These are phyloP conservation scores for Sapria himalayana DNA, from an alignment of 345 rosid species.

Conservation along the genomic window DNA sequence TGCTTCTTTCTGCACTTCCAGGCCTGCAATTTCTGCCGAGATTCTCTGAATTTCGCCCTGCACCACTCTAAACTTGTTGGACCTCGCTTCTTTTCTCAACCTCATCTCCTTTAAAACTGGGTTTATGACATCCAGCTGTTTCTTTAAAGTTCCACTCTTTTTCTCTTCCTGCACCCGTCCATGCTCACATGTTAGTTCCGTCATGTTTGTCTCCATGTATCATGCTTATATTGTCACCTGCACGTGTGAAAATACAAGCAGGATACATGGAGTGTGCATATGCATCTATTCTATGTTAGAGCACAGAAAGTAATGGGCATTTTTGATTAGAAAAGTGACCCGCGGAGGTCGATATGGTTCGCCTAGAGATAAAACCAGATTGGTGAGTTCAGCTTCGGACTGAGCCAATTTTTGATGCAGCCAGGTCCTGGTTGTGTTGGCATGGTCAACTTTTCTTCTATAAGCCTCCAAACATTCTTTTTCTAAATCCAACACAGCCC, in stretches of 20 bases:
- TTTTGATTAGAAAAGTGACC: slow-evolving; percentile 24
- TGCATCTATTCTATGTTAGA: too few relatives aligned
- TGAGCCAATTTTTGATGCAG: slow-evolving; percentile 93
- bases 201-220: too few relatives aligned
- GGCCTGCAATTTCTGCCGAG: slow-evolving; percentile 75
- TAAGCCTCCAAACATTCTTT: slow-evolving; percentile 84
- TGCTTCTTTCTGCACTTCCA: slow-evolving; percentile 43
- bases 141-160: slow-evolving; percentile 62
- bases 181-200: too few relatives aligned
- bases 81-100: slow-evolving; percentile 64
- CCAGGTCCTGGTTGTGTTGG: slow-evolving; percentile 79
- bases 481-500: slow-evolving; percentile 64
- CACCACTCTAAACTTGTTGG: slow-evolving; percentile 50
- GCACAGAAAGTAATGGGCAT: too few relatives aligned
- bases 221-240: too few relatives aligned
- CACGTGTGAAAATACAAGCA: too few relatives aligned
- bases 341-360: slow-evolving; percentile 91
- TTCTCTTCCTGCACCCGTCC: slow-evolving; percentile 93
- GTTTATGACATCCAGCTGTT: slow-evolving; percentile 75
- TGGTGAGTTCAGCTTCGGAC: slow-evolving; percentile 93
- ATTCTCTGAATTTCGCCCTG: slow-evolving; percentile 73
- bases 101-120: slow-evolving; percentile 85
- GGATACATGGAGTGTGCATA: too few relatives aligned
- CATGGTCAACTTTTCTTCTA: slow-evolving; percentile 86
- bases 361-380: slow-evolving; percentile 82